Evolutionary conservation across 306 rosid genomes (phyloP), one percentile per base, ranked within the genome.

Genomic region (Crataegus laevigata): DNA sequence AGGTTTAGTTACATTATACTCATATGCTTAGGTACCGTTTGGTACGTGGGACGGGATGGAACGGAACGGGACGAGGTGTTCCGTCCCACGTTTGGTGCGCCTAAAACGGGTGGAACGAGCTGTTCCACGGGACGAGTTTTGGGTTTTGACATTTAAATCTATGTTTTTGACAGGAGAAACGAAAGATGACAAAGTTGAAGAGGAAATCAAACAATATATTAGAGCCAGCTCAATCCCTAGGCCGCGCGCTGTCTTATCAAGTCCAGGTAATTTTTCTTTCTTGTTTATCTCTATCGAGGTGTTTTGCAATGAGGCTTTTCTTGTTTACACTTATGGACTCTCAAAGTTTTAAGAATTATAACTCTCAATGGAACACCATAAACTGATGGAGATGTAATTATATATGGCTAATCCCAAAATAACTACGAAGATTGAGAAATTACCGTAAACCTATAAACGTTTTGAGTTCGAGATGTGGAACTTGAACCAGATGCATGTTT

Each of bases 201-300:
- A 87, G 68, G 78, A 72, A 32, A 18, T 71, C 70, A 87, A 54
- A 81, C 80, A 82, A 50, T 82, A 86, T 70, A 84, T 78, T 64
- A 84, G 91, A 84, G 93, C 87, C 57, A 57, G 85, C 73, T 52
- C 90, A 18, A 80, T 91, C 66, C 96, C 86, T 42, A 91, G 83
- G 32, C 98, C 98, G 1, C 96, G 98, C 12, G 98, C 96, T 43
- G 89, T 91, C 73, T 66, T 94, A 76, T 94, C 98, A 60, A 94
- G 98, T 83, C 94, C 96, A 43, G 89, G 98, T 94, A 88, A 82
- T 69, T 62, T 38, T 54, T 34, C 4, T 28, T 58, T 19, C 25
- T 36, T 47, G 22, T 58, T 13, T 4, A 24, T 72, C 40, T 22
- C 12, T 29, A 22, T 38, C 32, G 32, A 34, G 32, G 50, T 34